Percentiles rank a stretch among this genome's conserved stretches.
phyloP scores from a whole-genome alignment of 164 flowering plant species.

The Vitis riparia region DNA sequence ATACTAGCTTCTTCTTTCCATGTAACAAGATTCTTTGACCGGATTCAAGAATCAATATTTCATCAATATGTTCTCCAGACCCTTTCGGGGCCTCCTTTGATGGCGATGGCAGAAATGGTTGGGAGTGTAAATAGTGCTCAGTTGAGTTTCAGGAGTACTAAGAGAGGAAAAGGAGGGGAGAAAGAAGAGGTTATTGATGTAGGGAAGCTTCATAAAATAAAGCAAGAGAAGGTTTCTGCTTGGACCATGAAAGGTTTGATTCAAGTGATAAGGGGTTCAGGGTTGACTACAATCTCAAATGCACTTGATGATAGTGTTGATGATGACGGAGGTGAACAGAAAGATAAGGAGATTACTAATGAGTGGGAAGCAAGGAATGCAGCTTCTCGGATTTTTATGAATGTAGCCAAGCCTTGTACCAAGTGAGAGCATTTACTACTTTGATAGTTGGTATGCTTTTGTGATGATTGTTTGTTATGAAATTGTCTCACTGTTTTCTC shows the following conservation, averaged over 20 bases:
- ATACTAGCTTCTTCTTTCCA: slow-evolving; percentile 52
- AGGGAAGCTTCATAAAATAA: slow-evolving; percentile 42
- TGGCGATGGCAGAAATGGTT: slow-evolving; percentile 26
- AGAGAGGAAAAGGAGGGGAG: slow-evolving; percentile 33
- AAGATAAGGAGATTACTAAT: slow-evolving; percentile 35
- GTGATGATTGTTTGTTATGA: background rate
- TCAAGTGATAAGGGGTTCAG: slow-evolving; percentile 29
- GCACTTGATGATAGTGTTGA: slow-evolving; percentile 32
- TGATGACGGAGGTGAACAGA: slow-evolving; percentile 32
- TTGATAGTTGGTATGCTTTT: background rate
- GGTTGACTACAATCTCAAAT: slow-evolving; percentile 39
- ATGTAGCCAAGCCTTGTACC: slow-evolving; percentile 46
- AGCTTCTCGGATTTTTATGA: slow-evolving; percentile 44
- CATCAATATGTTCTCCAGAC: slow-evolving; percentile 51
- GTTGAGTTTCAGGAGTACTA: slow-evolving; percentile 31
- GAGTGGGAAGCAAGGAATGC: slow-evolving; percentile 54
- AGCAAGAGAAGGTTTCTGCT: slow-evolving; percentile 50
- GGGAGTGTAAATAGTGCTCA: slow-evolving; percentile 20
- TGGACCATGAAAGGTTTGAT: slow-evolving; percentile 52
- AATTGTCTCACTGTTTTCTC: background rate
- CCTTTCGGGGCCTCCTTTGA: slow-evolving; percentile 51
- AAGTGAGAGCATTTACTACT: slow-evolving; percentile 35
- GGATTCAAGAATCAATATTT: slow-evolving; percentile 54
- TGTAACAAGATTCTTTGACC: slow-evolving; percentile 48
- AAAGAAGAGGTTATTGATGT: slow-evolving; percentile 41